Evolutionary conservation across 148 eudicot genomes (phyloP), one percentile per base, ranked within the genome.

Genomic region (Rhododendron williamsianum): DNA sequence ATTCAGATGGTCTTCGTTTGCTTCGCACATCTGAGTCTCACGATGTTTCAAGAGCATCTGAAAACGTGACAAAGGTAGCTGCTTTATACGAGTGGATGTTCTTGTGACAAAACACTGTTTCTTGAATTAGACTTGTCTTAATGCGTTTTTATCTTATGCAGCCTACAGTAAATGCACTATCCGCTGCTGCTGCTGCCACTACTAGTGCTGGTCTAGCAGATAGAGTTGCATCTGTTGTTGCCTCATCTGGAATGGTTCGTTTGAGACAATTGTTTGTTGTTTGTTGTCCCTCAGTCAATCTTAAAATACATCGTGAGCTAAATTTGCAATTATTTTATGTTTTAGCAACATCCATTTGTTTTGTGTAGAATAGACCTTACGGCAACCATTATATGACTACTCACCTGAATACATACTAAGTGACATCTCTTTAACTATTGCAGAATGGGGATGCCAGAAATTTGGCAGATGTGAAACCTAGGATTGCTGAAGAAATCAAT

Each of bases 361-460:
- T 81, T 82, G 38, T 33, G n/a, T 83, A 16, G 9, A 76, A 35
- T 86, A 41, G 63, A 76, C 81, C 63, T 30, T 76, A 58, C 9
- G 30, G 9, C 21, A 36, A n/a, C 27, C 63, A 18, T 12, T 56
- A 12, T 16, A 78, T 78, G 48, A 43, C 30, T 43, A 33, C 49
- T 58, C n/a, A 30, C 76, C 36, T 27, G 38, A 25, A 56, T 7
- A 76, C 67, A 48, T 80, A 23, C 35, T 54, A 76, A 25, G 43
- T 86, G 84, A 87, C 80, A 30, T 76, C 27, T 72, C 0, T 65
- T 87, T 81, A 65, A 12, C 74, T 76, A 76, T 90, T 58, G 83
- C 72, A 94, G 97, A 94, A 94, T 87, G 97, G 94, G 82, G 97
- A 94, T 84, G 87, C 89, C 65, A 89, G 95, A 90, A 87, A 73